Evolutionary conservation across 176 grass and related monocot species (phyloP), one percentile per base, ranked within the genome.

Genomic region (Musa troglodytarum): DNA sequence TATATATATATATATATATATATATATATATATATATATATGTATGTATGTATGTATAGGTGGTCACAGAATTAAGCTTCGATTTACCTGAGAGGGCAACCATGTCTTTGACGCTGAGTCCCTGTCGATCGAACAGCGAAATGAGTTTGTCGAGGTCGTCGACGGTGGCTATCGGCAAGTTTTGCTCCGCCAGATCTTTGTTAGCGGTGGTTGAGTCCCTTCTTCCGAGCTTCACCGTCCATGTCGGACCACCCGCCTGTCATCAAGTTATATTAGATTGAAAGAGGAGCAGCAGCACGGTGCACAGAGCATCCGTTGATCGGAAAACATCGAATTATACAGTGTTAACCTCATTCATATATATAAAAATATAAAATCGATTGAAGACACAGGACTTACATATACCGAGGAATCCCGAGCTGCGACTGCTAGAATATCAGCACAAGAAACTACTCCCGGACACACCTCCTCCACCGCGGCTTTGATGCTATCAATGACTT

Each of bases 181-280:
- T 88, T 65, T 82, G 82, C n/a, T 75, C 81, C 55, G 28, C 34
- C 21, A 88, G 65, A 11, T 8, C 12, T 26, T 14, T 54, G 77
- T 86, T 85, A 1, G 89, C 89, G 4, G 89, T 83, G 61, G 25
- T 91, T 0, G 28, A 84, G 49, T 92, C 89, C 50, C 82, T 63
- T 76, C 58, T 62, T 62, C 58, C 58, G 8, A 62, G 58, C 58
- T 62, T 62, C 15, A 62, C 58, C 17, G 58, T 66, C 89, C 89
- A 92, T 52, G 10, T 78, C 2, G 85, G 89, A 0, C 89, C 89
- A n/a, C 77, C 80, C 0, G 85, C 73, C 89, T 91, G 29, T 5
- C 4, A 43, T 43, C 34, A 43, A 43, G 34, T 43, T 5, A 43
- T 43, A 43, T 43, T 43, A 43, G 34, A 43, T 43, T 43, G 34